Evolutionary conservation across 352 stramenopile species (phyloP), one percentile per base, ranked within the genome.

Genomic region (Globisporangium sylvaticum): DNA sequence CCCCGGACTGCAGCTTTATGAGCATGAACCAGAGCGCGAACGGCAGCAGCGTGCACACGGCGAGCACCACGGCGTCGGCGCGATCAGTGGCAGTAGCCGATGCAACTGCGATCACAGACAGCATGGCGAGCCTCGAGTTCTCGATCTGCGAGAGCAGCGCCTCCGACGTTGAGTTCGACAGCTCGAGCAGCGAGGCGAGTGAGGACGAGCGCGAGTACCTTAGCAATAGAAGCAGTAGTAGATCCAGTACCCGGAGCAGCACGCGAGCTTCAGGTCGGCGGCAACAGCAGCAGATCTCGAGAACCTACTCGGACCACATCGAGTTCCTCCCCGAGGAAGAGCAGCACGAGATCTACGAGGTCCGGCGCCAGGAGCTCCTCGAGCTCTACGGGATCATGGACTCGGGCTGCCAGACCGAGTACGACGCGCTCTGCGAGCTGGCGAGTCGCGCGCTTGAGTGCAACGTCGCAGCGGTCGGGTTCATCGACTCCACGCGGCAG

Each of bases 371-470:
- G 27, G 72, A 84, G 54, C 73, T 88, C 50, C 73, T 91, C 20
- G 57, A 62, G 27, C 62, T 64, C 31, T 87, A 80, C 46, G 75
- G 77, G 1, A 73, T 91, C 39, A 66, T 81, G 44, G 71, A 87
- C 59, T 77, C 77, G 0, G 68, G 68, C 1, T 64, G 69, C 1
- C 78, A 89, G 58, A 75, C 74, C n/a, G 85, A 90, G 68, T 90
- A 85, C 68, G 81, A 93, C 48, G 83, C 85, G 12, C 69, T 93
- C n/a, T 93, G 85, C 15, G 74, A 90, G 37, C 79, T 91, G 1
- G 80, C 85, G 14, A 83, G 81, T 20, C 77, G 81, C 34, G 83
- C 84, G 3, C 72, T 93, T 20, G 67, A 85, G 24, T 86, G 78
- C 42, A 77, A 68, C 25, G 83, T 93, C 14, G 85, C 85, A 1